Evolutionary conservation across 2,329 filamentous ascomycete species (phyloP), one percentile per base, ranked within the genome.

Genomic region (Alternaria arborescens): DNA sequence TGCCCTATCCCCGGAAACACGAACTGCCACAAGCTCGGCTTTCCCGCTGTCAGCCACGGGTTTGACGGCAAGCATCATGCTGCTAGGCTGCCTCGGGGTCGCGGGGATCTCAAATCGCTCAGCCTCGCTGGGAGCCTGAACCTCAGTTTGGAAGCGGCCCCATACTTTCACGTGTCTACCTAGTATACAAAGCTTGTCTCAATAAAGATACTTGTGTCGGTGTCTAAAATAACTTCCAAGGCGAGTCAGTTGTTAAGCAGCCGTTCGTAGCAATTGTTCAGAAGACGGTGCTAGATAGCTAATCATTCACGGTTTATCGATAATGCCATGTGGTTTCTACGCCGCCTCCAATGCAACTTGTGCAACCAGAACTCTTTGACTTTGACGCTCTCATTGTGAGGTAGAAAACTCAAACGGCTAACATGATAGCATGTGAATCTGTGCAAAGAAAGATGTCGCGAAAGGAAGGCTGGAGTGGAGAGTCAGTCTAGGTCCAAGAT

Each of bases 111-210:
- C 30, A 16, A 22, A 30, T 22, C 30, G 30, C 8, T 50, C 46
- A 36, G 46, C 46, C 46, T 38, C 32, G 46, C 32, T 50, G 46
- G 46, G 32, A 36, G 32, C 46, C 46, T 36, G 30, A 48, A 24
- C 5, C 30, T 18, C 20, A 36, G 46, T 48, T 48, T 12, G 18
- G 46, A 20, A 48, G 18, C 30, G 30, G 46, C 46, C 46, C 32
- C 18, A 18, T 50, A 24, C 14, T 34, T 50, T n/a, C 32, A 50
- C 46, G 24, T 36, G 32, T 36, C 20, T 50, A 50, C 20, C 40
- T 41, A 12, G 20, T 20, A 20, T 41, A 20, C 8, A 20, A 11
- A 41, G n/a, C n/a, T 8, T 41, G 8, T n/a, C 10, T 8, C 38
- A 10, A 14, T 3, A 3, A 41, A 5, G 40, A 18, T 22, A 22